Conservation (phyloP, 2,329 filamentous ascomycete species). For the Cladophialophora exuberans region DNA sequence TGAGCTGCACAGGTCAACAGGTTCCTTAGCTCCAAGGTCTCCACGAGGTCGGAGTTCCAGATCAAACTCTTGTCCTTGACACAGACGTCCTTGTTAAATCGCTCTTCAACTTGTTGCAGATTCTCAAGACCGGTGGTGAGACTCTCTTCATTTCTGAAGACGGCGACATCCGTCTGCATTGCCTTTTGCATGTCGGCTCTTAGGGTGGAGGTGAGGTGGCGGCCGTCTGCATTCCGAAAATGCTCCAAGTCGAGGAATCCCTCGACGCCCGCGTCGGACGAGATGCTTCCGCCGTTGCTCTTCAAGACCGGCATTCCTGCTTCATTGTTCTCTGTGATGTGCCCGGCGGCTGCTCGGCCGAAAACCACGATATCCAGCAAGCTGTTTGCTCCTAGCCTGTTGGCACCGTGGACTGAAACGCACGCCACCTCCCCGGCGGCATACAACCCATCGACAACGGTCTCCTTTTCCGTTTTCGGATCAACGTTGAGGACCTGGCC, state of each 20-base stretch:
- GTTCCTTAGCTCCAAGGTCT: conserved; percentile 94
- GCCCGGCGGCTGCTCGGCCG: conserved; percentile 94
- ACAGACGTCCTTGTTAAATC: conserved; percentile 70
- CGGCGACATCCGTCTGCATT: conserved; percentile 90
- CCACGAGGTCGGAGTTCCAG: conserved; percentile 95
- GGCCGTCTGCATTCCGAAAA: conserved; percentile 75
- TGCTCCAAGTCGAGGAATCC: conserved; percentile 68
- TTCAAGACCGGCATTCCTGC: conserved; percentile 60
- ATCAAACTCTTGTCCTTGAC: conserved; percentile 96
- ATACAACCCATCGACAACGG: conserved; percentile 91
- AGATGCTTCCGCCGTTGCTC: conserved; percentile 74
- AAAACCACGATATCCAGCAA: conserved; percentile 97
- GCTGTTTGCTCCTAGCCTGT: conserved; percentile 97
- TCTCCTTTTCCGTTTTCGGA: conserved; percentile 75
- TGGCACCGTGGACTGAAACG: conserved; percentile 97
- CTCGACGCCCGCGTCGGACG: conserved; percentile 84
- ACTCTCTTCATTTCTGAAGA: conserved; percentile 83
- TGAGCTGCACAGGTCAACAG: conserved; percentile 89
- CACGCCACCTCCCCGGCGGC: conserved; percentile 97
- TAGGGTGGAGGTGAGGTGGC: conserved; percentile 79
- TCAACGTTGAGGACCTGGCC: conserved; percentile 95
- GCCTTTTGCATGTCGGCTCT: conserved; percentile 87
- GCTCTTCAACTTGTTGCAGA: conserved; percentile 76
- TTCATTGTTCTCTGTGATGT: conserved; percentile 90
- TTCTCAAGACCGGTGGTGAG: conserved; percentile 82